Percentiles rank a stretch among this genome's conserved stretches.
Evolutionary conservation across 257 asterid genomes (phyloP).

Genomic region (Solanum sejunctum): DNA sequence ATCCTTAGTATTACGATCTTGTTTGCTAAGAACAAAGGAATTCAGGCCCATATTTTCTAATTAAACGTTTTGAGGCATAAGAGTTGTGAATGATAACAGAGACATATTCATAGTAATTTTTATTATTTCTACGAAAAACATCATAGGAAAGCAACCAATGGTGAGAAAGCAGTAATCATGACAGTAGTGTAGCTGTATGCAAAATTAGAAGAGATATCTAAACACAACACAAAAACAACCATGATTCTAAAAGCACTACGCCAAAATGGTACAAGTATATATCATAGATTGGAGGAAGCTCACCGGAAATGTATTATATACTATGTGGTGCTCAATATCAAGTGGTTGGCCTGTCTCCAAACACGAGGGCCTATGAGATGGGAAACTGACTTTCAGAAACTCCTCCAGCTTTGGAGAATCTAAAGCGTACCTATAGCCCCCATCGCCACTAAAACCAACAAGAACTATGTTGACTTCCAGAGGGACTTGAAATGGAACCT

Average conservation of each 20-base stretch:
- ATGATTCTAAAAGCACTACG: neutral
- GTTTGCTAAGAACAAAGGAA: neutral
- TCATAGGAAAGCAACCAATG: neutral
- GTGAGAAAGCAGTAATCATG: neutral
- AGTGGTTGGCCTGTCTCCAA: conserved; percentile 93
- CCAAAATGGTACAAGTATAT: neutral
- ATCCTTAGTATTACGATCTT: neutral
- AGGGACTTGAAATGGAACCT: conserved; percentile 99
- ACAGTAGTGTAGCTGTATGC: neutral
- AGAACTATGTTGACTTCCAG: conserved; percentile 95
- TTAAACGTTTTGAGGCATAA: neutral
- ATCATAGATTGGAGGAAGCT: conserved; percentile 17
- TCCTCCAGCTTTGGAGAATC: conserved; percentile 88
- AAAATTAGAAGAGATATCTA: neutral
- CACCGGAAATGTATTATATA: conserved; percentile 77
- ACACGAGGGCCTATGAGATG: conserved; percentile 89
- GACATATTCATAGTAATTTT: neutral
- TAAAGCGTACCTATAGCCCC: conserved; percentile 73
- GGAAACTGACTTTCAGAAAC: conserved; percentile 71
- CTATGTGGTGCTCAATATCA: conserved; percentile 94
- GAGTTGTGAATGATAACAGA: neutral
- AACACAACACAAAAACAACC: neutral
- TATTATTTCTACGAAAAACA: neutral
- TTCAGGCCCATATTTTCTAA: neutral
- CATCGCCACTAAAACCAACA: conserved; percentile 82